A percentile compares a stretch with the other conserved stretches of the same genome.
Conservation (phyloP, 2,329 filamentous ascomycete species). For the Alternaria metachromatica region DNA sequence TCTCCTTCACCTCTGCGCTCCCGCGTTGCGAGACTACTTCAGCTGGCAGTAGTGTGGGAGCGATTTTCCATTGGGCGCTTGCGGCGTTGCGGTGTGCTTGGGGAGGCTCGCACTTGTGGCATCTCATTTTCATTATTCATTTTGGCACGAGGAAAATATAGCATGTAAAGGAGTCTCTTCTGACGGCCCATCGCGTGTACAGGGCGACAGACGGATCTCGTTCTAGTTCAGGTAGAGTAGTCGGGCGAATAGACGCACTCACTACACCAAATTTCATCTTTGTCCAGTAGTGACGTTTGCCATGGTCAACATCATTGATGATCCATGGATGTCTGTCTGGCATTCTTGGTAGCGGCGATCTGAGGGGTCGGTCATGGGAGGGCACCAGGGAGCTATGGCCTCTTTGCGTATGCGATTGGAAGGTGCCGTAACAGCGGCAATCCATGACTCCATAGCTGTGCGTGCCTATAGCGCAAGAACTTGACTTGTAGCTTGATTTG, state of each 20-base stretch:
- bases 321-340: neutral
- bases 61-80: slow-evolving; percentile 33
- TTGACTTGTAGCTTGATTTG: neutral
- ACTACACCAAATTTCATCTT: slow-evolving; percentile 7
- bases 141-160: slow-evolving; percentile 37
- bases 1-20: slow-evolving; percentile 32
- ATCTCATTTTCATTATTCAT: slow-evolving; percentile 34
- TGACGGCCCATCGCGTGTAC: slow-evolving; percentile 20
- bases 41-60: slow-evolving; percentile 27
- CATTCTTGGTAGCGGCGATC: neutral
- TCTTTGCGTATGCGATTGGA: slow-evolving; percentile 18
- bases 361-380: neutral
- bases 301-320: neutral
- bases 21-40: slow-evolving; percentile 24
- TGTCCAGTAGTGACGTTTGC: neutral
- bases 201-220: slow-evolving; percentile 16
- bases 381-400: slow-evolving; percentile 14
- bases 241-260: slow-evolving; percentile 31
- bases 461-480: slow-evolving; percentile 15
- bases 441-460: slow-evolving; percentile 20
- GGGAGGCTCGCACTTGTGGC: slow-evolving; percentile 27
- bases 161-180: slow-evolving; percentile 38
- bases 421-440: slow-evolving; percentile 19
- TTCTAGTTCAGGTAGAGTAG: slow-evolving; percentile 31
- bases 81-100: slow-evolving; percentile 33